Percentiles rank a stretch among this genome's conserved stretches.
Evolutionary conservation across 2,329 filamentous ascomycete species (phyloP).

Genomic region (Ceratocystis harringtonii): DNA sequence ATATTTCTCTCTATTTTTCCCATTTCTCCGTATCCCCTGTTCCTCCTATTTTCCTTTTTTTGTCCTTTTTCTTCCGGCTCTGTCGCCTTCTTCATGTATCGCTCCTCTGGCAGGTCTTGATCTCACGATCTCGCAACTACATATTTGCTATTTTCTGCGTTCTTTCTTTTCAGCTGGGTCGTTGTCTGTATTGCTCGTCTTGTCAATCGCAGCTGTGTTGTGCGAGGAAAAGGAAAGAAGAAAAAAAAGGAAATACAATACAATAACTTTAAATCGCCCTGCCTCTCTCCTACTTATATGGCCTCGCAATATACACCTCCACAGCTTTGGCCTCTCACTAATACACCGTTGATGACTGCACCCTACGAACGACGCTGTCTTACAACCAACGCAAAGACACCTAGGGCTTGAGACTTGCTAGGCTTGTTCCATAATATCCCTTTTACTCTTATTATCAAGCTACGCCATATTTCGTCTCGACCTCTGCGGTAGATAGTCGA

Average conservation of each 20-base stretch:
- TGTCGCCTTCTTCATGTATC: neutral
- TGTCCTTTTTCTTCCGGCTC: neutral
- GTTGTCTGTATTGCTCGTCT: neutral
- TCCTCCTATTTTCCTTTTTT: neutral
- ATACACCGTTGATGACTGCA: neutral
- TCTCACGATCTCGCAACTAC: neutral
- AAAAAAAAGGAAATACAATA: no score
- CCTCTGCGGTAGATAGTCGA: no score
- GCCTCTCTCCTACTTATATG: neutral
- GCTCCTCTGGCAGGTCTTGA: slow-evolving; percentile 6
- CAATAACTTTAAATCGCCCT: neutral
- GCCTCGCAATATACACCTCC: neutral
- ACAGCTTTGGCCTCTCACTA: neutral
- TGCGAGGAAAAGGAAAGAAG: no score
- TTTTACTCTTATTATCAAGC: neutral
- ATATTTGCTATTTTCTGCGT: neutral
- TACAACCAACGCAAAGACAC: neutral
- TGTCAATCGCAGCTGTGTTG: neutral
- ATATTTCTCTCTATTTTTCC: neutral
- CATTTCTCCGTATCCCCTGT: neutral
- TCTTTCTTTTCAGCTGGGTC: neutral
- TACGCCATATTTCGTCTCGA: neutral
- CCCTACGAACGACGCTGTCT: neutral
- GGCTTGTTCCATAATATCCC: neutral
- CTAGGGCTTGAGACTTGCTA: neutral